phyloP scores from a whole-genome alignment of 768 basidiomycete genomes.

The Podaxis carcinomalis region DNA sequence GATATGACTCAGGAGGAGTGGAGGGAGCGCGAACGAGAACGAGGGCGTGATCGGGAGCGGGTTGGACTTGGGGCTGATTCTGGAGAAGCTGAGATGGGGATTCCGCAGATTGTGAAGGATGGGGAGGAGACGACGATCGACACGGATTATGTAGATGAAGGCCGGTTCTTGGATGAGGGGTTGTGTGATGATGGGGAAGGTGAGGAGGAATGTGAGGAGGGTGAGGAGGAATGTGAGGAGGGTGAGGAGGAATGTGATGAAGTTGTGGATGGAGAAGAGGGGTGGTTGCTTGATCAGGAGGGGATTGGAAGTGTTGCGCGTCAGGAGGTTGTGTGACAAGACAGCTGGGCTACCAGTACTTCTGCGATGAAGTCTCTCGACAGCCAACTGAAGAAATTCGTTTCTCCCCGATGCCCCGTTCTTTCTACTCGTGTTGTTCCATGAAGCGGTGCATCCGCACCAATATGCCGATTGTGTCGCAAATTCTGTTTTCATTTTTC shows the following conservation, averaged over 20 bases:
- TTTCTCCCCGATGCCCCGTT: background rate
- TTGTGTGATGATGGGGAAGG: constrained; percentile 17
- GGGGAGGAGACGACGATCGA: constrained; percentile 14
- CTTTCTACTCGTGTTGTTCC: background rate
- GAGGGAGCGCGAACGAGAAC: constrained; percentile 8
- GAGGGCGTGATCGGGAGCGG: background rate
- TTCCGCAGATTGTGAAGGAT: background rate
- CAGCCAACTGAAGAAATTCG: no score
- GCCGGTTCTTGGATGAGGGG: constrained; percentile 8
- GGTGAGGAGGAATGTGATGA: constrained; percentile 18
- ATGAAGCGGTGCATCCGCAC: no score
- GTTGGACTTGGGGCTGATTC: constrained; percentile 8
- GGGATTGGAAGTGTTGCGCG: constrained; percentile 22
- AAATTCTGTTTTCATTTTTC: background rate
- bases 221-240: constrained; percentile 19
- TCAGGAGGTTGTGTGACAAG: constrained; percentile 20
- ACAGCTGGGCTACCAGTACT: background rate
- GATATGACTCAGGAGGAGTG: constrained; percentile 13
- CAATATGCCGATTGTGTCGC: background rate
- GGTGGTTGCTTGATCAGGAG: constrained; percentile 26
- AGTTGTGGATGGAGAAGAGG: constrained; percentile 24
- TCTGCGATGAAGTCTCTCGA: no score
- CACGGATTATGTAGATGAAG: background rate
- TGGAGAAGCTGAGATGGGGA: background rate
- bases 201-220: constrained; percentile 15